These are phyloP conservation scores for Selaginella tamariscina DNA, from an alignment of 75 land plant species.

Conservation along the genomic window DNA sequence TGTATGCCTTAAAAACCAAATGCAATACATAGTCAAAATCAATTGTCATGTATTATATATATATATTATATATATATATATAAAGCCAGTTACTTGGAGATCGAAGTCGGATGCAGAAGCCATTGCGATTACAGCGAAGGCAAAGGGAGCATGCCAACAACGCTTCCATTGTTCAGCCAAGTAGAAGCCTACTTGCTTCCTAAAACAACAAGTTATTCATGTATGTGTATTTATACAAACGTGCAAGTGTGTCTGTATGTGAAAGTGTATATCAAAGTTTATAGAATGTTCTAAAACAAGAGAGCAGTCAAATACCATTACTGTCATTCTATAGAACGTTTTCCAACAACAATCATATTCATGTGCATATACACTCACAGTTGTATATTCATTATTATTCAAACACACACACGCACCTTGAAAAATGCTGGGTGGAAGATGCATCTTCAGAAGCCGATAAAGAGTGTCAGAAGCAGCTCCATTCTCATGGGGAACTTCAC, in stretches of 20 bases:
- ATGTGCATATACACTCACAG: not conserved
- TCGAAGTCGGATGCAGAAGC: conserved; percentile 49
- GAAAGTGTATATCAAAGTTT: too few species aligned
- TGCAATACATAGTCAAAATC: not conserved
- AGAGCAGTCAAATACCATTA: not conserved
- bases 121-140: conserved; percentile 31
- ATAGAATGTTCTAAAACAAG: not conserved
- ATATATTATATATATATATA: not conserved
- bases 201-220: conserved; percentile 21
- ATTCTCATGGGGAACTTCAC: conserved; percentile 24
- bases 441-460: conserved; percentile 37
- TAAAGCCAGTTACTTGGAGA: conserved; percentile 41
- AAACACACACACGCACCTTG: conserved; percentile 27
- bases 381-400: not conserved
- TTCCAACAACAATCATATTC: not conserved
- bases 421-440: conserved; percentile 45
- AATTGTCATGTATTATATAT: not conserved
- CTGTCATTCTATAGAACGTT: not conserved
- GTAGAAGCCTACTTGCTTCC: conserved; percentile 83
- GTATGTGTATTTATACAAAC: too few species aligned
- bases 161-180: conserved; percentile 67
- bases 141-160: conserved; percentile 35
- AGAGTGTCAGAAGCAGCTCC: conserved; percentile 60
- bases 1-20: conserved; percentile 38
- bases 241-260: too few species aligned